phyloP scores from a whole-genome alignment of 2,329 filamentous ascomycete species.

The Microcera coccophila region DNA sequence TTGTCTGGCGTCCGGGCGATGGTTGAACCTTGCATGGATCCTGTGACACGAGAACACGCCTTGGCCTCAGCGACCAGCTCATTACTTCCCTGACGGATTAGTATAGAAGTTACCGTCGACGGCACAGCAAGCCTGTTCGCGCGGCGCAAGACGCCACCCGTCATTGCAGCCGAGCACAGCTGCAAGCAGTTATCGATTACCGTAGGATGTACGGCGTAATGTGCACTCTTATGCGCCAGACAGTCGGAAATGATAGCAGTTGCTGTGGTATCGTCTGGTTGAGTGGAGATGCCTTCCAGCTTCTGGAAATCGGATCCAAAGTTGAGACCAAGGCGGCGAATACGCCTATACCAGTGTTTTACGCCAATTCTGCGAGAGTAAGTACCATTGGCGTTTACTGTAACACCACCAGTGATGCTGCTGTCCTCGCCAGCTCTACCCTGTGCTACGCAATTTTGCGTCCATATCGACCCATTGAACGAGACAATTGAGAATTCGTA shows the following conservation, averaged over 20 bases:
- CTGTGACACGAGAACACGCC: too few species aligned
- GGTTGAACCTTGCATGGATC: too few species aligned
- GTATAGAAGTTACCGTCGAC: too few species aligned
- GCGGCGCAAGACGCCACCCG: too few species aligned
- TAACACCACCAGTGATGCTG: too few species aligned
- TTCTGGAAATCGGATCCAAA: conserved; percentile 31
- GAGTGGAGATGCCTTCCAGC: conserved; percentile 17
- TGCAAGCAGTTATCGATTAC: conserved; percentile 35
- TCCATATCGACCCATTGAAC: conserved; percentile 18
- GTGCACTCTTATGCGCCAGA: too few species aligned
- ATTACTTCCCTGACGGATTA: too few species aligned
- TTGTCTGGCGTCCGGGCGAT: too few species aligned
- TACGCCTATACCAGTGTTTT: conserved; percentile 24
- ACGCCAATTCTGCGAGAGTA: conserved; percentile 19
- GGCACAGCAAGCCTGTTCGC: too few species aligned
- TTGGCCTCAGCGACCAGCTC: too few species aligned
- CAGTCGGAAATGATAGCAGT: conserved; percentile 32
- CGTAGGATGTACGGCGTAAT: conserved; percentile 39
- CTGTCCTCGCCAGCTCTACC: too few species aligned
- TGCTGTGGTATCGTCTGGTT: conserved; percentile 16
- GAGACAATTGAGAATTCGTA: conserved; percentile 30
- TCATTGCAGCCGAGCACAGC: conserved; percentile 26
- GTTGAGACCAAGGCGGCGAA: conserved; percentile 27
- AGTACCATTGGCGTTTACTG: too few species aligned
- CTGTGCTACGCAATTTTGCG: conserved; percentile 19